Base-by-base conservation (phyloP, 441 rosid species). In the Pelargonium cotyledonis region DNA sequence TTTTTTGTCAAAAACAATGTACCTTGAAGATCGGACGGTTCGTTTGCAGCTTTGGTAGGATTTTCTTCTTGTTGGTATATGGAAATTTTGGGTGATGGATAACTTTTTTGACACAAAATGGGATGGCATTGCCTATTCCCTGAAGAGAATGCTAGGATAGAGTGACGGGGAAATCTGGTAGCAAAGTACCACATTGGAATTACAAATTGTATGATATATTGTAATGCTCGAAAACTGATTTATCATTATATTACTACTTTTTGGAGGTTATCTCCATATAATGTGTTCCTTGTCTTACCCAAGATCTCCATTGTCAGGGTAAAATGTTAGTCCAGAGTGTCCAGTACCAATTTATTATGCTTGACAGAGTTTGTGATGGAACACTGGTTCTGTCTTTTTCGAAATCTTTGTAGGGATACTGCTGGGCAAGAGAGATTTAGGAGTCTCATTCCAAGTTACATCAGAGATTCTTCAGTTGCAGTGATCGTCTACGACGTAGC, bases 341-440 rank as follows among this genome's bases (percentile, higher is more conserved):
- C 62, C 62, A 19, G 38, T 31, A 31, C 38, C 38, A 31, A 57
- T 60, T 61, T 61, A 38, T 61, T 26, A 61, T 60, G 64, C 64
- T 55, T 55, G 14, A 60, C 64, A 23, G 23, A 9, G 12, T 23
- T 58, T 31, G 6, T 1, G 10, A 43, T 10, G 10, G 47, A 43
- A 43, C 47, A 43, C 11, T 43, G 11, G 47, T 43, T 43, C 10
- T 60, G 21, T 60, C 38, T 60, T 16, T 7, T 18, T 11, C 38
- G 38, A 31, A 31, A 31, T 4, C 38, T 31, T 60, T 26, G 40
- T 61, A 91, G 97, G 97, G 97, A 91, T 74, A 89, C 95, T 23
- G 97, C 97, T 14, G 95, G 97, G 38, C 96, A 89, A 73, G 94
- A 87, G 78, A 81, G 93, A 67, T 88, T 89, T 80, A 87, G 92